Percentiles rank a stretch among this genome's conserved stretches.
phyloP scores from a whole-genome alignment of 2,329 filamentous ascomycete species.

The Cladophialophora carrionii region DNA sequence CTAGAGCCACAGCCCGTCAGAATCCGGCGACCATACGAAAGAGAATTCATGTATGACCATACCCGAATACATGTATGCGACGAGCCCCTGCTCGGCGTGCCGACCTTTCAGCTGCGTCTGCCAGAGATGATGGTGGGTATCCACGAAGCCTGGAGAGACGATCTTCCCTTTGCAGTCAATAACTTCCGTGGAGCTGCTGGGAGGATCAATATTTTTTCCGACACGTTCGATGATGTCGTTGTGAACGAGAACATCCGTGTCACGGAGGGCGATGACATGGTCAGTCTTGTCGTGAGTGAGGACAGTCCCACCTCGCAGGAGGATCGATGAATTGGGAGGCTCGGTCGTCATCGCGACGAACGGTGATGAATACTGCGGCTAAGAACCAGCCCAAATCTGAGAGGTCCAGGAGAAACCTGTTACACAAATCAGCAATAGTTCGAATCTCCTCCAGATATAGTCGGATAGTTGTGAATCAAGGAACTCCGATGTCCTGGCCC shows the following conservation, averaged over 20 bases:
- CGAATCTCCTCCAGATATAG: background rate
- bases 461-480: background rate
- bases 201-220: conserved; percentile 15
- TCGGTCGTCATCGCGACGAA: background rate
- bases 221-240: conserved; percentile 25
- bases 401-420: background rate
- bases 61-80: conserved; percentile 50
- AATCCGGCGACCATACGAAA: background rate
- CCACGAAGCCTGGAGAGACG: conserved; percentile 42
- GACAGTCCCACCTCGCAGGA: conserved; percentile 32
- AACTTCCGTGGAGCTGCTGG: conserved; percentile 36
- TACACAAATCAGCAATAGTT: background rate
- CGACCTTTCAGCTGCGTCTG: conserved; percentile 48
- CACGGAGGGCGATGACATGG: conserved; percentile 22
- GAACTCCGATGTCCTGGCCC: background rate
- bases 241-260: conserved; percentile 31
- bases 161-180: conserved; percentile 46
- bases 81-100: conserved; percentile 46
- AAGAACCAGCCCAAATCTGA: background rate
- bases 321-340: conserved; percentile 13
- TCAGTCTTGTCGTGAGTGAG: conserved; percentile 29
- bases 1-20: conserved; percentile 33
- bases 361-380: background rate
- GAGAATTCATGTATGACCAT: background rate
- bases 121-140: conserved; percentile 50